Conservation (phyloP, 331 rosid species). For the Rhamnella rubrinervis region DNA sequence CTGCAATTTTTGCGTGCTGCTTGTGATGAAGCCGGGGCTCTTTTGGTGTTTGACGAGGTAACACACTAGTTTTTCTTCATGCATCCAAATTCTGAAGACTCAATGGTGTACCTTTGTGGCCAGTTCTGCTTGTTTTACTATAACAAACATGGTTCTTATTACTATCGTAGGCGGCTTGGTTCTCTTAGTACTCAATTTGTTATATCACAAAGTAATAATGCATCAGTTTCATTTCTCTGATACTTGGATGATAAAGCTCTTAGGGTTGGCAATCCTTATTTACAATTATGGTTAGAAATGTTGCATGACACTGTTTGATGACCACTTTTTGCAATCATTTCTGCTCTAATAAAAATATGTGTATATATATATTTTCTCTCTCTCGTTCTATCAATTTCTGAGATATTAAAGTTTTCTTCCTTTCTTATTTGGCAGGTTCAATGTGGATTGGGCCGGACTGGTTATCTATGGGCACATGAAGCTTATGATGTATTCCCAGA, state of each 20-base stretch:
- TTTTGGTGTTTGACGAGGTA: constrained; percentile 92
- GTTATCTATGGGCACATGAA: constrained; percentile 84
- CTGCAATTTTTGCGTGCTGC: constrained; percentile 59
- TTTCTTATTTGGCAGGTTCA: constrained; percentile 54
- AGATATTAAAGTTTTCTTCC: not conserved
- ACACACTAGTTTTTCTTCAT: not conserved
- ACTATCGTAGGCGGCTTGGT: not conserved
- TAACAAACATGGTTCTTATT: not conserved
- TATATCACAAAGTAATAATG: too few relatives aligned
- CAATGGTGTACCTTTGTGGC: constrained; percentile 1
- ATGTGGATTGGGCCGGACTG: constrained; percentile 90
- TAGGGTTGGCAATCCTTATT: too few relatives aligned
- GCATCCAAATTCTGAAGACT: not conserved
- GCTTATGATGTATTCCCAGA: constrained; percentile 72
- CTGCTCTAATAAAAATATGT: too few relatives aligned
- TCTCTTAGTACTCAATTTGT: too few relatives aligned
- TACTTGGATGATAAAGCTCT: too few relatives aligned
- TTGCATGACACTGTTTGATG: too few relatives aligned
- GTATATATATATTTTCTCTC: too few relatives aligned
- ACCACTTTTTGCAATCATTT: too few relatives aligned
- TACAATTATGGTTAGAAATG: too few relatives aligned
- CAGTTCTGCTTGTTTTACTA: not conserved
- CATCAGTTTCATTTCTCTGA: too few relatives aligned
- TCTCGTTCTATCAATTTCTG: not conserved
- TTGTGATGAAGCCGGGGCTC: constrained; percentile 78